Percentiles rank a stretch among this genome's conserved stretches.
Evolutionary conservation across 768 basidiomycete genomes (phyloP).

Genomic region (Rhodotorula babjevae): DNA sequence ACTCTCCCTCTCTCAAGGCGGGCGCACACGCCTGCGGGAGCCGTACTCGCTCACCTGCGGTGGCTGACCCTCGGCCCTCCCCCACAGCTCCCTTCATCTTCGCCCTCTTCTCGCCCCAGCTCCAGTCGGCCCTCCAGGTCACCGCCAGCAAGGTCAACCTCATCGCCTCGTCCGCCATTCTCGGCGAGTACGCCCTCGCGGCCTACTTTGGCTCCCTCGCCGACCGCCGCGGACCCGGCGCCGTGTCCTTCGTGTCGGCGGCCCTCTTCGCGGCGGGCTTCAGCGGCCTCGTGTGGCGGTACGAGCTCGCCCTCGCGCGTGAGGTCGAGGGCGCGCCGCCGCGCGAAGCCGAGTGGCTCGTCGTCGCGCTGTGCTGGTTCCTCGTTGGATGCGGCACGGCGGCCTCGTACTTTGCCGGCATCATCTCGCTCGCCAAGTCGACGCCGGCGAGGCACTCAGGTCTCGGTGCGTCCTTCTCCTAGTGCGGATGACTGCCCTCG

Average conservation of each 20-base stretch:
- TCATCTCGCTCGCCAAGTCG: slow-evolving; percentile 30
- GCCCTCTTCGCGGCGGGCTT: slow-evolving; percentile 17
- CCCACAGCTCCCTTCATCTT: slow-evolving; percentile 16
- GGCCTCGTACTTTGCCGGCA: slow-evolving; percentile 32
- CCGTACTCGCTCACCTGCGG: too few relatives aligned
- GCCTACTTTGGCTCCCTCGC: slow-evolving; percentile 22
- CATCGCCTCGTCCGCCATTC: slow-evolving; percentile 25
- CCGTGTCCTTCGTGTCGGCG: slow-evolving; percentile 9
- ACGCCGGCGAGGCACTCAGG: slow-evolving; percentile 38
- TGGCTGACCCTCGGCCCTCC: too few relatives aligned
- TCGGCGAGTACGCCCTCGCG: slow-evolving; percentile 26
- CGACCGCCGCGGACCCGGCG: slow-evolving; percentile 26
- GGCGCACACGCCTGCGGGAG: too few relatives aligned
- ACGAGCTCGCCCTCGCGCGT: neutral
- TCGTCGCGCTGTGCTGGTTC: slow-evolving; percentile 16
- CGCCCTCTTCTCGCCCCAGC: slow-evolving; percentile 7
- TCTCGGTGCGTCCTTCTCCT: slow-evolving; percentile 10
- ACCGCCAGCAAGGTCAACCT: slow-evolving; percentile 12
- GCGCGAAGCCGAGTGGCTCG: slow-evolving; percentile 1
- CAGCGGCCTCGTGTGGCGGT: slow-evolving; percentile 7
- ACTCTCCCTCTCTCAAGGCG: too few relatives aligned
- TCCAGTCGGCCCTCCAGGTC: slow-evolving; percentile 8
- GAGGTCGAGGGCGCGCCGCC: neutral
- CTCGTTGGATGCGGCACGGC: slow-evolving; percentile 34
- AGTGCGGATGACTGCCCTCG: neutral